Conservation (phyloP, 1,139 yeast genomes). For the Diutina catenulata region DNA sequence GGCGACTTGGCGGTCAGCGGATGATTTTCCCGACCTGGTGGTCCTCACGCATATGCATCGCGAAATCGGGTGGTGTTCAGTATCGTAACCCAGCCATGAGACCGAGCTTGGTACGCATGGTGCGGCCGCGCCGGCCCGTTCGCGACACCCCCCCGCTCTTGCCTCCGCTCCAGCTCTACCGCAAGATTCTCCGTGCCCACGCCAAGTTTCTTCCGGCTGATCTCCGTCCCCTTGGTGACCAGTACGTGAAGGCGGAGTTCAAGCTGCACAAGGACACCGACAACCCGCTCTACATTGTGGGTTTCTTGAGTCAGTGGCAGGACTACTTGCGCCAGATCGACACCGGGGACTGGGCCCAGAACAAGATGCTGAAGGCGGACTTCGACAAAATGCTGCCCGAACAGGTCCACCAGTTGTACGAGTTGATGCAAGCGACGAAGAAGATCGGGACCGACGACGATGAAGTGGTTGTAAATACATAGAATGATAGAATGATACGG, state of each 20-base stretch:
- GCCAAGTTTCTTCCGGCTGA: slow-evolving; percentile 46
- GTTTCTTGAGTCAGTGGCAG: slow-evolving; percentile 91
- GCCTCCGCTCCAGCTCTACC: slow-evolving; percentile 73
- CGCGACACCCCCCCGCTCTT: slow-evolving; percentile 48
- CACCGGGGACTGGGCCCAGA: slow-evolving; percentile 68
- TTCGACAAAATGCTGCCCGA: slow-evolving; percentile 83
- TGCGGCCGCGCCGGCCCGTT: slow-evolving; percentile 48
- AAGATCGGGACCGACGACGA: slow-evolving; percentile 32
- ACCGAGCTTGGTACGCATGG: slow-evolving; percentile 31
- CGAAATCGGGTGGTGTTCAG: too few relatives aligned
- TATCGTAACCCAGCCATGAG: slow-evolving; percentile 38
- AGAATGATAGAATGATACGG: too few relatives aligned
- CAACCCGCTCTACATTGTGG: slow-evolving; percentile 88
- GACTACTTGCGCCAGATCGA: slow-evolving; percentile 65
- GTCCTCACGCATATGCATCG: too few relatives aligned
- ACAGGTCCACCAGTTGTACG: slow-evolving; percentile 67
- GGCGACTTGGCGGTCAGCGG: too few relatives aligned
- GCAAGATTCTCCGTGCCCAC: slow-evolving; percentile 74
- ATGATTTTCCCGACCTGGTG: too few relatives aligned
- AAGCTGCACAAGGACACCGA: slow-evolving; percentile 73
- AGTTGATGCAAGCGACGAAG: slow-evolving; percentile 35
- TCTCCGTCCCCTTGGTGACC: slow-evolving; percentile 74
- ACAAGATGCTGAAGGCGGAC: slow-evolving; percentile 51
- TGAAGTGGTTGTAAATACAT: background rate
- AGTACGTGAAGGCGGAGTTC: slow-evolving; percentile 83